These are phyloP conservation scores for Gonium pectorale DNA, from an alignment of 139 green algal species.

Conservation along the genomic window DNA sequence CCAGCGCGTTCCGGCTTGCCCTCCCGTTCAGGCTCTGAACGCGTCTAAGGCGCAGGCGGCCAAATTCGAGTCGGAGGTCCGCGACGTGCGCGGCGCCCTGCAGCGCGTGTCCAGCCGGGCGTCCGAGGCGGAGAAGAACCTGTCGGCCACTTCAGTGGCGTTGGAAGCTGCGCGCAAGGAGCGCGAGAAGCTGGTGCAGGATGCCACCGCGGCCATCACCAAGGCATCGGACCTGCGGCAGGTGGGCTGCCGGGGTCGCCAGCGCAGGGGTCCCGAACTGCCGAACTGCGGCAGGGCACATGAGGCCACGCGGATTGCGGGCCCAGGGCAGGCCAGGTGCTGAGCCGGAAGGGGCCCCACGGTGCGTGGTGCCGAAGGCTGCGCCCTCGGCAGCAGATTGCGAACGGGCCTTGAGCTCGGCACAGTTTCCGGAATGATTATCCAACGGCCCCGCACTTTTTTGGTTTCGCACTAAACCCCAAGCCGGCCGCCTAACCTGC, in stretches of 20 bases:
- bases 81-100: background rate
- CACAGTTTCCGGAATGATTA: background rate
- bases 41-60: background rate
- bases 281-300: no score
- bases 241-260: background rate
- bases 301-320: no score
- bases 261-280: no score
- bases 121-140: background rate
- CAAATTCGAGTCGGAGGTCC: conserved; percentile 23
- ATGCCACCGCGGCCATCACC: conserved; percentile 16
- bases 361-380: no score
- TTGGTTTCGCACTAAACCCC: background rate
- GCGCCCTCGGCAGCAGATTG: no score
- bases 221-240: conserved; percentile 17
- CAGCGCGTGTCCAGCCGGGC: background rate
- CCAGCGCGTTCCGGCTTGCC: no score
- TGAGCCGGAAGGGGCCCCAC: no score
- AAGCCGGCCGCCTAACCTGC: background rate
- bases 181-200: conserved; percentile 28
- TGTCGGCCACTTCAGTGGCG: background rate
- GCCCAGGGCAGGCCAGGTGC: no score
- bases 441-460: no score
- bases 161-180: conserved; percentile 15
- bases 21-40: conserved; percentile 45
- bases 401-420: no score